Evolutionary conservation across 2,329 filamentous ascomycete species (phyloP), one percentile per base, ranked within the genome.

Genomic region (Exophiala sideris): DNA sequence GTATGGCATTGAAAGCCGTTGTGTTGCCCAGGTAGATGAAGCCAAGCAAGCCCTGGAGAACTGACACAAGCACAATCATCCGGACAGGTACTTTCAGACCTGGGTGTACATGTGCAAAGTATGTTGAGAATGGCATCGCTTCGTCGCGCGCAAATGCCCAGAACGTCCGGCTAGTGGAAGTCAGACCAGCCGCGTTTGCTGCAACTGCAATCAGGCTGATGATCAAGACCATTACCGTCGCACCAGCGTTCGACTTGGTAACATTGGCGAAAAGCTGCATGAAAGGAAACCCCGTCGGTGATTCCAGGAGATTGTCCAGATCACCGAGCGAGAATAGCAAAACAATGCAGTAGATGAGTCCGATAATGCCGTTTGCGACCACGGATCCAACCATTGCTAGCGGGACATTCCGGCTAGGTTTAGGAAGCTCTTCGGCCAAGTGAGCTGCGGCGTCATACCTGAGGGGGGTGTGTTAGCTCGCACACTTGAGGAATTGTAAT

Each of bases 281-380:
- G 45, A 73, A 74, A 0, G 73, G 73, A 10, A 74, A 75, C 0
- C 75, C 75, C 0, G 71, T 75, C 0, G 69, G 66, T 0, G 73
- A 74, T 0, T 65, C 45, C 2, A 77, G 65, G 2, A 78, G 62
- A 0, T 63, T 59, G 0, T 73, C 63, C 1, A 78, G 65, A 16
- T 70, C 64, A 0, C 73, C 73, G 0, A 75, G 68, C 1, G 68
- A 73, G 62, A 72, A 80, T 1, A 79, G 65, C 0, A 79, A 62
- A 5, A 77, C 64, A 48, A 76, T 66, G 32, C 66, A 67, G 56
- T 72, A 77, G 2, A 66, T 65, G 1, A 79, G 65, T 2, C 76
- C 77, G 45, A 79, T 70, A 1, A 78, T 45, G 0, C 76, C 76
- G 46, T 79, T 79, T 35, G 76, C 62, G 0, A 68, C 48, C 2